These are phyloP conservation scores for Platismatia glauca DNA, from an alignment of 495 filamentous ascomycete genomes.

Conservation along the genomic window DNA sequence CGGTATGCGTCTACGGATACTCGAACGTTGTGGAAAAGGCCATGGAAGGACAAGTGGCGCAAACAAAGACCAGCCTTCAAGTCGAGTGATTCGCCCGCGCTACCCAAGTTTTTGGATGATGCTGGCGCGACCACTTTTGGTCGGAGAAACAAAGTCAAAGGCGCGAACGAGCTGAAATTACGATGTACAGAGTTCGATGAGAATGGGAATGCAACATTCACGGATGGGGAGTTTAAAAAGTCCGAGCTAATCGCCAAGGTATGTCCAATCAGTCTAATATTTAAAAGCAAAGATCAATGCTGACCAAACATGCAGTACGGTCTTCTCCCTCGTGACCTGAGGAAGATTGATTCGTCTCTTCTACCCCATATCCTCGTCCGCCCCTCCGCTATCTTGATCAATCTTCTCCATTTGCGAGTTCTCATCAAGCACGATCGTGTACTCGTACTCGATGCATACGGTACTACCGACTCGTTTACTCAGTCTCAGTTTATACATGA, in stretches of 20 bases:
- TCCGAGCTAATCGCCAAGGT: conserved; percentile 94
- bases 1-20: conserved; percentile 37
- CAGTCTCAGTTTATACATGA: conserved; percentile 98
- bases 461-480: conserved; percentile 86
- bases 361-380: conserved; percentile 95
- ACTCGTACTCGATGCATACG: conserved; percentile 90
- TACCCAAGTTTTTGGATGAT: conserved; percentile 39
- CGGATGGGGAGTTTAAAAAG: conserved; percentile 95
- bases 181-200: conserved; percentile 92
- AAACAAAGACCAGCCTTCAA: conserved; percentile 20
- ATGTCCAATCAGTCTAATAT: conserved; percentile 22
- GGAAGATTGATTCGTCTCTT: conserved; percentile 96
- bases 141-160: conserved; percentile 57
- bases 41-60: conserved; percentile 41
- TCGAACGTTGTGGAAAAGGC: conserved; percentile 45
- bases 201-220: conserved; percentile 86
- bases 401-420: conserved; percentile 84
- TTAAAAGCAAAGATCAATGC: conserved; percentile 1
- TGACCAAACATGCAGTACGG: conserved; percentile 59
- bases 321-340: conserved; percentile 86
- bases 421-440: conserved; percentile 92
- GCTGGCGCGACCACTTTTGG: conserved; percentile 42
- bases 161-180: conserved; percentile 69
- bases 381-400: conserved; percentile 87
- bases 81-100: conserved; percentile 45